These are phyloP conservation scores for Xylariaceae sp. DNA, from an alignment of 2,329 filamentous ascomycete species.

Conservation along the genomic window DNA sequence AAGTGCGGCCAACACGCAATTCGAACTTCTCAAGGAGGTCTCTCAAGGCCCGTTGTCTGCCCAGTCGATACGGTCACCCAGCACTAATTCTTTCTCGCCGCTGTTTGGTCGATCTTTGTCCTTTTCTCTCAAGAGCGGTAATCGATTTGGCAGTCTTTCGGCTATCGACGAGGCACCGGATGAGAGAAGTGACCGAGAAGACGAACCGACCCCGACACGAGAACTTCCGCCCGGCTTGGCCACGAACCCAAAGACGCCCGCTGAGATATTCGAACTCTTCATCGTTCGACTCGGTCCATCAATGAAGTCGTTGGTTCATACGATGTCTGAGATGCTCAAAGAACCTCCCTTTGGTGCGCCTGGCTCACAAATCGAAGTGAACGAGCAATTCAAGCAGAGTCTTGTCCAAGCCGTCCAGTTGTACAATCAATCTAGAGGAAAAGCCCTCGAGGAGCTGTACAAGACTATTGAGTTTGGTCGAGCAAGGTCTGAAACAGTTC, in stretches of 20 bases:
- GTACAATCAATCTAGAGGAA: conserved; percentile 70
- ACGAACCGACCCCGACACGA: conserved; percentile 21
- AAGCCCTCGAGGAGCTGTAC: conserved; percentile 77
- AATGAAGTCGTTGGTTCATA: conserved; percentile 93
- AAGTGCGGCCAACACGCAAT: conserved; percentile 86
- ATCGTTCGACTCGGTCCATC: conserved; percentile 85
- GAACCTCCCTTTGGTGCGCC: conserved; percentile 77
- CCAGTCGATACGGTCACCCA: conserved; percentile 27
- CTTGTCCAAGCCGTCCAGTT: conserved; percentile 75
- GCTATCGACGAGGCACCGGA: conserved; percentile 61
- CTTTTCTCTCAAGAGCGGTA: conserved; percentile 31
- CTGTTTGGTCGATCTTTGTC: conserved; percentile 17
- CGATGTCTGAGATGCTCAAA: conserved; percentile 80
- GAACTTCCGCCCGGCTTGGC: conserved; percentile 8
- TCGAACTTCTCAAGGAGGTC: conserved; percentile 71
- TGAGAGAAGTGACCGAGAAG: conserved; percentile 48
- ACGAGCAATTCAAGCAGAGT: conserved; percentile 76
- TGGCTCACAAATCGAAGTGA: conserved; percentile 65
- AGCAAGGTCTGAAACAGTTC: conserved; percentile 65
- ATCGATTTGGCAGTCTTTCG: conserved; percentile 43
- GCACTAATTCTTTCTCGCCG: conserved; percentile 27
- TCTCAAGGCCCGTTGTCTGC: conserved; percentile 26
- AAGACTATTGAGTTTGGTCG: conserved; percentile 69
- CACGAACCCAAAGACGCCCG: conserved; percentile 47
- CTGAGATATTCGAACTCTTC: conserved; percentile 88